Base-by-base conservation (phyloP, 768 basidiomycete genomes). In the Tricholoma sp. region DNA sequence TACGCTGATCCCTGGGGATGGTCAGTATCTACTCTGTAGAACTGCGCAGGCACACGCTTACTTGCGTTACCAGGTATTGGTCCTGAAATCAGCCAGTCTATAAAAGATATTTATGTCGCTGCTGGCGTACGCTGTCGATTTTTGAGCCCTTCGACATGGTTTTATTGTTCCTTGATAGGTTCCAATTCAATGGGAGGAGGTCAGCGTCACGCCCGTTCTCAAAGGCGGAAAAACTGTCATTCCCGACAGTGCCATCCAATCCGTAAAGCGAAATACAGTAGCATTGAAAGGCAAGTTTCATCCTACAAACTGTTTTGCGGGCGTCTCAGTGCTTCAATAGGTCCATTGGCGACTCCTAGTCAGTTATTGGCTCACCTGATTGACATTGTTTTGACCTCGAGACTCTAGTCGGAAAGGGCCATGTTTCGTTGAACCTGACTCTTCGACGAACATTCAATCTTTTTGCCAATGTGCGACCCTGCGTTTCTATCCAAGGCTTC, bases 131-230 rank as follows among this genome's bases (percentile, higher is more conserved):
- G 74, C 65, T 39, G 24, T 6, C 11, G 34, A 5, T n/a, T 24
- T 22, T 6, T 21, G 14, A n/a, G 31, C 18, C 11, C 31, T 34
- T 39, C 4, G 1, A 0, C 2, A 46, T 45, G 11, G 12, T 14
- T 29, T 56, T n/a, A 56, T 29, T n/a, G 52, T 31, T 32, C 32
- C 58, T 14, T 22, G 12, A 24, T 14, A 96, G 94, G 96, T 97
- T 22, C 97, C 97, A 46, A 97, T 99, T 66, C 83, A 93, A 75
- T 99, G 97, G 97, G 97, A 99, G 72, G 97, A 98, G 75, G 96
- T 98, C 72, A 91, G 88, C 69, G 97, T 99, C 50, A 89, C 92
- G 6, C 97, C 97, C 11, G 83, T 96, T 54, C 77, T 98, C 57
- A 93, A 94, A 73, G 88, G 87, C 58, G 97, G 97, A 51, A 97